Base-by-base conservation (phyloP, 2,329 filamentous ascomycete genomes). In the Beauveria rudraprayagi region DNA sequence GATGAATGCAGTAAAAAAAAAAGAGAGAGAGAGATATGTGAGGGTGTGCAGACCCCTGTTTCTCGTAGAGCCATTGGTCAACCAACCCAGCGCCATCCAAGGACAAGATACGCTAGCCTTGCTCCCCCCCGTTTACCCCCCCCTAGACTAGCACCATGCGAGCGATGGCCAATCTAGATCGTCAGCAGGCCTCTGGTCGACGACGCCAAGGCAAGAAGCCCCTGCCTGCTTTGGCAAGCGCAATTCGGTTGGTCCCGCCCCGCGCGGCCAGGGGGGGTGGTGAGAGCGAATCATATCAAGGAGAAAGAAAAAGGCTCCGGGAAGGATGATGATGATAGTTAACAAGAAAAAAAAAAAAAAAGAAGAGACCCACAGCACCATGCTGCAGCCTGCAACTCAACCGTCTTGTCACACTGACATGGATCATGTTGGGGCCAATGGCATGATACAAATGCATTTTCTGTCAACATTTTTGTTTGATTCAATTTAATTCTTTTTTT, bases 231-330 rank as follows among this genome's bases (percentile, higher is more conserved):
- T 34, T 34, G 30, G 34, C 22, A 19, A 51, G 50, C 24, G 14
- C 26, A 50, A 61, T 62, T 62, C 61, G 56, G 61, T 62, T 59
- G 75, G 75, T 76, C 75, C 78, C 76, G 75, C 74, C 72, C 74
- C 30, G 30, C 71, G 73, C 76, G 74, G 70, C 72, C 69, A 72
- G 41, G 11, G 22, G 19, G 22, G 24, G 28, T 24, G 3, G 14
- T 10, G 3, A 28, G 3, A 17, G 34, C 37, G 30, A 54, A 40
- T 54, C 37, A 16, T 17, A n/a, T 16, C 17, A 46, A 46, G 43
- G 19, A 46, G 14, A 41, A 41, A 8, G 10, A 40, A 44, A 14
- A 55, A 17, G 17, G 43, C 6, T n/a, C 6, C 9, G 17, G 17
- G n/a, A 8, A 9, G 22, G 24, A 14, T 8, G 24, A 24, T 14